Conservation (phyloP, 768 basidiomycete species). For the Austroboletus eburneus region DNA sequence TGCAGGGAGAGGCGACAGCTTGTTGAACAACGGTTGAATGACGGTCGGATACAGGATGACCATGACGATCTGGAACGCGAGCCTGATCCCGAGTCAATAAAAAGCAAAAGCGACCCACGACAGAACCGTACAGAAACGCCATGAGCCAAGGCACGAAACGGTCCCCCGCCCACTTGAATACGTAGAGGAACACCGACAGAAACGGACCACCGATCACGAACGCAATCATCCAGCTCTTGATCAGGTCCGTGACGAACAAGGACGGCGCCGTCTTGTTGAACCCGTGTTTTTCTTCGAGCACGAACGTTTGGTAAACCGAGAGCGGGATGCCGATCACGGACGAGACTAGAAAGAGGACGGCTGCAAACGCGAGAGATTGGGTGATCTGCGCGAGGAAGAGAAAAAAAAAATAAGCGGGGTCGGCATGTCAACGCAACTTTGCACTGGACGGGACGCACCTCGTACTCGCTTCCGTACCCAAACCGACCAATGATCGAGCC, state of each 20-base stretch:
- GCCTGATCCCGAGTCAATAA: constrained; percentile 39
- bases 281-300: constrained; percentile 91
- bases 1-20: constrained; percentile 77
- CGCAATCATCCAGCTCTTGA: constrained; percentile 76
- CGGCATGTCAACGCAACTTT: too few species aligned
- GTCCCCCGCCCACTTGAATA: constrained; percentile 92
- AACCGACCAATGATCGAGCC: constrained; percentile 45
- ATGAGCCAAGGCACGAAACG: constrained; percentile 92
- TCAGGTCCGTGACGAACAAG: constrained; percentile 72
- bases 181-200: constrained; percentile 79
- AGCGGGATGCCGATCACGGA: constrained; percentile 71
- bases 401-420: too few species aligned
- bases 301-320: constrained; percentile 83
- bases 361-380: constrained; percentile 78
- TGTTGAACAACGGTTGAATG: constrained; percentile 97
- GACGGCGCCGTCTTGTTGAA: constrained; percentile 90
- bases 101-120: background rate
- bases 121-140: constrained; percentile 72
- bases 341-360: constrained; percentile 60
- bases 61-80: constrained; percentile 81
- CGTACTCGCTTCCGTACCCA: constrained; percentile 69
- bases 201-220: constrained; percentile 79
- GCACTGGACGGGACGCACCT: constrained; percentile 47
- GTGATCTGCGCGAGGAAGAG: constrained; percentile 46
- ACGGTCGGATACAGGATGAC: constrained; percentile 78